phyloP scores from a whole-genome alignment of 208 protist genomes.

The Herpetomonas muscarum region DNA sequence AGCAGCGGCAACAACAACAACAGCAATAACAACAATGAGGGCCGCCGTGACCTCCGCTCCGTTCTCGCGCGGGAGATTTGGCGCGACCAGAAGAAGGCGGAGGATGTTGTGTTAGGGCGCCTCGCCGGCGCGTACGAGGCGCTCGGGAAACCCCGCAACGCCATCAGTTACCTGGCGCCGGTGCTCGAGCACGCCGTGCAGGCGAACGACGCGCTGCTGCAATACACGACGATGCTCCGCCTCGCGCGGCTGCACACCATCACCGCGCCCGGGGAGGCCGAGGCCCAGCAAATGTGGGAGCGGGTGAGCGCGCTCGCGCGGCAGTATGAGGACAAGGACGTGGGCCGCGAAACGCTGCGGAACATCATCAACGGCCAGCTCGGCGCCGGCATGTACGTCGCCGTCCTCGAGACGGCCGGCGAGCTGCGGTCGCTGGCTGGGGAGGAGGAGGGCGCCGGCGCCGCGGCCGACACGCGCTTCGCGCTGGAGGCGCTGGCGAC shows the following conservation, averaged over 20 bases:
- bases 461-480: slow-evolving; percentile 62
- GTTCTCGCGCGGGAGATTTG: slow-evolving; percentile 51
- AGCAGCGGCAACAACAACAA: slow-evolving; percentile 19
- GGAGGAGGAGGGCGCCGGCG: slow-evolving; percentile 61
- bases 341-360: slow-evolving; percentile 79
- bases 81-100: slow-evolving; percentile 41
- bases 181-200: slow-evolving; percentile 71
- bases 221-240: slow-evolving; percentile 71
- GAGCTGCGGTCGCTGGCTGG: slow-evolving; percentile 61
- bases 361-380: slow-evolving; percentile 76
- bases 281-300: slow-evolving; percentile 66
- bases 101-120: slow-evolving; percentile 65
- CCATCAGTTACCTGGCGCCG: slow-evolving; percentile 73
- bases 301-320: slow-evolving; percentile 75
- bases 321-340: slow-evolving; percentile 80
- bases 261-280: slow-evolving; percentile 26
- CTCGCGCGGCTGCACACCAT: slow-evolving; percentile 76
- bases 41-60: slow-evolving; percentile 27
- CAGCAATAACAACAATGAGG: slow-evolving; percentile 14
- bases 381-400: slow-evolving; percentile 55
- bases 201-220: slow-evolving; percentile 58
- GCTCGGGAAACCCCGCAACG: slow-evolving; percentile 58
- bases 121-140: slow-evolving; percentile 77
- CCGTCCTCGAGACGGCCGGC: slow-evolving; percentile 65
- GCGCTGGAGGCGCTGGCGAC: slow-evolving; percentile 80